A percentile compares a stretch with the other conserved stretches of the same genome.
phyloP scores from a whole-genome alignment of 345 rosid species.

The Jatropha curcas region DNA sequence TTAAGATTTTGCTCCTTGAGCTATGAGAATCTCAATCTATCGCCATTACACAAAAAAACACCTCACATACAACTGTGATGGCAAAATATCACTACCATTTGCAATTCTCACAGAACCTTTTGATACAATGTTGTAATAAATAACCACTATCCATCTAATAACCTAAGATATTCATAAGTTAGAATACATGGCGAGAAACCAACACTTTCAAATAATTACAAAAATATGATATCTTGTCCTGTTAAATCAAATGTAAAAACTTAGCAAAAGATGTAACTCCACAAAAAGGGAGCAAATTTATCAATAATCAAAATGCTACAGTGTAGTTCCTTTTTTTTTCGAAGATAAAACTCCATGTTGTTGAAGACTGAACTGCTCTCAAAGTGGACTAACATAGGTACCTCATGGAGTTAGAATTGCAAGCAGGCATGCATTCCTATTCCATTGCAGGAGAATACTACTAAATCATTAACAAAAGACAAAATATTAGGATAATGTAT shows the following conservation, averaged over 20 bases:
- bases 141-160: not conserved
- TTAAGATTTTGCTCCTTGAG: too few relatives aligned
- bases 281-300: not conserved
- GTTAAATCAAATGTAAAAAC: not conserved
- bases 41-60: too few relatives aligned
- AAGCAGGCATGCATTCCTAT: not conserved
- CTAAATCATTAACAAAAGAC: not conserved
- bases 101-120: too few relatives aligned
- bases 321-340: too few relatives aligned
- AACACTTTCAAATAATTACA: not conserved
- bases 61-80: too few relatives aligned
- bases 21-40: too few relatives aligned
- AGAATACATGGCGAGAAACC: not conserved
- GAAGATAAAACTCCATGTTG: not conserved
- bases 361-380: not conserved
- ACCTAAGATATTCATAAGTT: not conserved
- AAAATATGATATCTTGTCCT: not conserved
- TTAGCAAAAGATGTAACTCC: not conserved
- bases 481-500: not conserved
- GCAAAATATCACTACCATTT: too few relatives aligned
- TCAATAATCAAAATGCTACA: not conserved
- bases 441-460: not conserved
- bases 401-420: not conserved
- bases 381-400: not conserved
- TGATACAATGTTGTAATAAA: not conserved